A percentile compares a stretch with the other conserved stretches of the same genome.
These are phyloP conservation scores for Escovopsis sp. DNA, from an alignment of 2,329 filamentous ascomycete species.

Conservation along the genomic window DNA sequence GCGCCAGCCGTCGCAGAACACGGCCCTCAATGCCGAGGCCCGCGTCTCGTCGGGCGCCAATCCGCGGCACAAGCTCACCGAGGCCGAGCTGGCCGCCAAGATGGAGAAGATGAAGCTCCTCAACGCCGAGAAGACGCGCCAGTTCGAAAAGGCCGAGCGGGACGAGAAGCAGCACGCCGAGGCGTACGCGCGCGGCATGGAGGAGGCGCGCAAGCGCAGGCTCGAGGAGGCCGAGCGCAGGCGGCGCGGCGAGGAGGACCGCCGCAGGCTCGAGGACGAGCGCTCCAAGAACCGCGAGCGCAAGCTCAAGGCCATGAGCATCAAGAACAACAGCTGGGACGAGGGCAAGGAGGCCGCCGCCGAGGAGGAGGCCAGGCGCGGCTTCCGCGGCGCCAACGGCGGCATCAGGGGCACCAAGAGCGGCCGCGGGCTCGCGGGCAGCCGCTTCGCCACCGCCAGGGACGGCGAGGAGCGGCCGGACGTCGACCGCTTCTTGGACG, in stretches of 20 bases:
- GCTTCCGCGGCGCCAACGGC: conserved; percentile 26
- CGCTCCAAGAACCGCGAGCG: conserved; percentile 44
- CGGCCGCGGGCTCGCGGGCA: conserved; percentile 23
- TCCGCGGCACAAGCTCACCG: conserved; percentile 45
- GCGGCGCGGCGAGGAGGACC: conserved; percentile 36
- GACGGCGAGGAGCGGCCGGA: conserved; percentile 16
- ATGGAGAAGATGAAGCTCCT: conserved; percentile 47
- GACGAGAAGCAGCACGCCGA: conserved; percentile 41
- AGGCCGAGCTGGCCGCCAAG: conserved; percentile 41
- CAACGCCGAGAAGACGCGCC: conserved; percentile 41
- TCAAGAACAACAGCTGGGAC: conserved; percentile 42
- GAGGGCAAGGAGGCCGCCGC: conserved; percentile 36
- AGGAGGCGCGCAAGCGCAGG: conserved; percentile 37
- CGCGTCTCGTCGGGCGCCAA: conserved; percentile 41
- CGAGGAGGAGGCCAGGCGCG: conserved; percentile 25
- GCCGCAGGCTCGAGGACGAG: conserved; percentile 41
- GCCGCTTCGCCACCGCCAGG: conserved; percentile 25
- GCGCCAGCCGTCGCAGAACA: conserved; percentile 11
- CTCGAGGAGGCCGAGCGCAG: conserved; percentile 38
- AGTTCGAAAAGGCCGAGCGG: conserved; percentile 42
- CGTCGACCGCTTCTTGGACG: conserved; percentile 23
- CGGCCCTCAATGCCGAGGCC: conserved; percentile 21
- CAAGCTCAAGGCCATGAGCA: conserved; percentile 43
- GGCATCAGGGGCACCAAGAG: conserved; percentile 24
- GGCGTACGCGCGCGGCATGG: conserved; percentile 39